phyloP scores from a whole-genome alignment of 176 grass and related monocot genomes.

The Cocos nucifera region DNA sequence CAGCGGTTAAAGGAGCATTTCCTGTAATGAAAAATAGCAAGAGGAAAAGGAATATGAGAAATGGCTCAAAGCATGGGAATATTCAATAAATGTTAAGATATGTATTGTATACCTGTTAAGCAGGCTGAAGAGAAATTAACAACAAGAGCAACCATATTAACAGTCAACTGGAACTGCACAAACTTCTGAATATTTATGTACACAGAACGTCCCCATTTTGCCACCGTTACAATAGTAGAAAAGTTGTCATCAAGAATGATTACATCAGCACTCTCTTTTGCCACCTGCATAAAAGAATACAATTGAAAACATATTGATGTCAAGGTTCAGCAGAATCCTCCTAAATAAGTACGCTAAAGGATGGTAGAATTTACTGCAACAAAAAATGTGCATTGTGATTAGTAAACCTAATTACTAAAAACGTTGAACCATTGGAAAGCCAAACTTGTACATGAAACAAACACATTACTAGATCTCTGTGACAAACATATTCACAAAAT shows the following conservation, averaged over 20 bases:
- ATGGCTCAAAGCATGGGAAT: background rate
- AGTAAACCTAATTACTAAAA: too few species aligned
- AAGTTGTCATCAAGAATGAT: slow-evolving; percentile 96
- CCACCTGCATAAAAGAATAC: slow-evolving; percentile 36
- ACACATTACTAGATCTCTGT: too few species aligned
- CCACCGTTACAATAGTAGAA: slow-evolving; percentile 81
- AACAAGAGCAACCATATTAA: slow-evolving; percentile 69
- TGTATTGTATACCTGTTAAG: slow-evolving; percentile 45
- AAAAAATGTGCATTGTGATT: too few species aligned
- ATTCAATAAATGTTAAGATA: too few species aligned
- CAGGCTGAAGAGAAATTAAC: slow-evolving; percentile 80
- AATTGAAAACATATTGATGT: background rate
- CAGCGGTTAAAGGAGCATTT: slow-evolving; percentile 68
- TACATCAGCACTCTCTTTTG: slow-evolving; percentile 88
- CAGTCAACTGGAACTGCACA: slow-evolving; percentile 89
- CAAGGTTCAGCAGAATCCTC: background rate
- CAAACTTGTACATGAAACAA: too few species aligned
- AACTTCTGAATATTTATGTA: slow-evolving; percentile 96
- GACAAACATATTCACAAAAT: too few species aligned
- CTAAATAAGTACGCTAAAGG: too few species aligned
- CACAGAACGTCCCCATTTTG: slow-evolving; percentile 86
- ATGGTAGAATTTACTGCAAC: too few species aligned
- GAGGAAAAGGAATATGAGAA: background rate
- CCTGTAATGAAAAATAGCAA: slow-evolving; percentile 29
- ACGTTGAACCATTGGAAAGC: too few species aligned